Percentiles rank a stretch among this genome's conserved stretches.
Conservation (phyloP, 2,329 filamentous ascomycete species). For the Ilyonectria destructans region DNA sequence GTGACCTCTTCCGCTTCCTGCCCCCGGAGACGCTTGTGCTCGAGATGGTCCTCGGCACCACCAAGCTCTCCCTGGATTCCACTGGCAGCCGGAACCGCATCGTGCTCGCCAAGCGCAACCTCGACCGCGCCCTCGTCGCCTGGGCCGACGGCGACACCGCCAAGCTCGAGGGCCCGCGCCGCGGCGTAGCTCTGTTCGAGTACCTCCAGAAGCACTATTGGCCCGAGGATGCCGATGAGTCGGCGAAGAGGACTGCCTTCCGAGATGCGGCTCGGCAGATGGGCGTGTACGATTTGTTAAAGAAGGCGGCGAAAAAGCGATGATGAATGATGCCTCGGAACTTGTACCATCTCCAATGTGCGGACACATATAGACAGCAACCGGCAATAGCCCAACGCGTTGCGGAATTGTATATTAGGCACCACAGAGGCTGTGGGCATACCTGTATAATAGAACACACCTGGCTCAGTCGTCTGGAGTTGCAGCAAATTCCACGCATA, state of each 20-base stretch:
- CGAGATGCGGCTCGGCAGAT: conserved; percentile 59
- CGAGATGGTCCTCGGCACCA: conserved; percentile 63
- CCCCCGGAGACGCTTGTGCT: conserved; percentile 64
- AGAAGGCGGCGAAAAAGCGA: conserved; percentile 34
- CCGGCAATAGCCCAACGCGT: not conserved
- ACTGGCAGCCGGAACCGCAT: conserved; percentile 59
- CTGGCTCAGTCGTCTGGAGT: conserved; percentile 3
- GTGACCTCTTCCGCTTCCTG: conserved; percentile 61
- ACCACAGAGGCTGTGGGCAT: conserved; percentile 9
- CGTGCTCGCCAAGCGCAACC: conserved; percentile 59
- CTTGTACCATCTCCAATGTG: conserved; percentile 22
- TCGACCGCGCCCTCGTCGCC: conserved; percentile 58
- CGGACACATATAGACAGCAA: conserved; percentile 7
- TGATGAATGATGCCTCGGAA: conserved; percentile 20
- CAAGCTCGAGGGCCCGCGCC: conserved; percentile 55
- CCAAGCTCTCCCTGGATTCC: conserved; percentile 62
- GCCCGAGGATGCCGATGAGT: conserved; percentile 47
- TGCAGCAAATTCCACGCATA: not conserved
- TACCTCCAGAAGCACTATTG: conserved; percentile 60
- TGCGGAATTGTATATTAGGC: conserved; percentile 20
- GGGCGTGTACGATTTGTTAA: conserved; percentile 59
- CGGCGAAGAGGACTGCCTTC: conserved; percentile 48
- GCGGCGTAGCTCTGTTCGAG: conserved; percentile 60
- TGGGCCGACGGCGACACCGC: conserved; percentile 52
- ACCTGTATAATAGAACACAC: conserved; percentile 8